A percentile compares a stretch with the other conserved stretches of the same genome.
phyloP scores from a whole-genome alignment of 768 basidiomycete species.

The Amanita polypyramis region DNA sequence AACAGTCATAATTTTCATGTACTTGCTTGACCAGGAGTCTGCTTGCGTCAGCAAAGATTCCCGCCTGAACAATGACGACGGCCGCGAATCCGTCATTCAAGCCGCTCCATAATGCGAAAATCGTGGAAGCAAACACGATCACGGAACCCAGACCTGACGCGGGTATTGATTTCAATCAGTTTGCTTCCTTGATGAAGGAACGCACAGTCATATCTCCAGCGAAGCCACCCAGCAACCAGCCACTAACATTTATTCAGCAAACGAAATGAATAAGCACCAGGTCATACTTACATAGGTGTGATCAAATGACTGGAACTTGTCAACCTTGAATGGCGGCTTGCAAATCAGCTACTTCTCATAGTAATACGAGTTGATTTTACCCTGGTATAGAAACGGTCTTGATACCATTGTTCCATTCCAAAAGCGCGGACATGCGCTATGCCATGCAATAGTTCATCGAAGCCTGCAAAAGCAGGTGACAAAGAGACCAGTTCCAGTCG shows the following conservation, averaged over 20 bases:
- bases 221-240: constrained; percentile 60
- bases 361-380: constrained; percentile 18
- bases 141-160: constrained; percentile 52
- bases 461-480: constrained; percentile 65
- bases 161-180: background rate
- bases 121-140: constrained; percentile 56
- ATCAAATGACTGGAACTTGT: constrained; percentile 62
- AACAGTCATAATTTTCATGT: background rate
- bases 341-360: background rate
- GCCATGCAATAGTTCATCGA: constrained; percentile 60
- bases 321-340: constrained; percentile 25
- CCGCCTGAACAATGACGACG: constrained; percentile 63
- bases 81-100: constrained; percentile 54
- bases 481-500: constrained; percentile 56
- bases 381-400: constrained; percentile 48
- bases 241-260: constrained; percentile 37
- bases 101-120: constrained; percentile 53
- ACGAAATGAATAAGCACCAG: constrained; percentile 7
- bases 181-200: constrained; percentile 1
- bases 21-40: constrained; percentile 48
- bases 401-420: constrained; percentile 59
- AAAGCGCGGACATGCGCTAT: constrained; percentile 62
- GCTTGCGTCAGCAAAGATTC: constrained; percentile 59
- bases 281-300: constrained; percentile 49
- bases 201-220: constrained; percentile 67